phyloP scores from a whole-genome alignment of 75 land plant genomes.

The Selaginella tamariscina region DNA sequence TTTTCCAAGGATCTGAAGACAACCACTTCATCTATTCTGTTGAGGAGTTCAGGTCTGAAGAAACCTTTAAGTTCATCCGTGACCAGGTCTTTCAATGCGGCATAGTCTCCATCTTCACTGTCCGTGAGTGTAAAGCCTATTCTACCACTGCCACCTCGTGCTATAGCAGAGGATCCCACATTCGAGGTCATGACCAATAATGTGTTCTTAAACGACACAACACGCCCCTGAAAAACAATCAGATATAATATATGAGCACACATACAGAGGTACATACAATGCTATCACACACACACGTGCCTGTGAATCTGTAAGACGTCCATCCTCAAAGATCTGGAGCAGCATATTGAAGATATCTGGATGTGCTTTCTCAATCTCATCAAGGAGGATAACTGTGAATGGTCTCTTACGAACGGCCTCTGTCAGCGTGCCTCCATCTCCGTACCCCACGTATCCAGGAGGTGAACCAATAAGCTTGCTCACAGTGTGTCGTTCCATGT shows the following conservation, averaged over 20 bases:
- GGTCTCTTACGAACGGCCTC: conserved; percentile 84
- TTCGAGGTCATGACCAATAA: conserved; percentile 92
- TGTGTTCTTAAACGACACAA: conserved; percentile 79
- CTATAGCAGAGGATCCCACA: conserved; percentile 67
- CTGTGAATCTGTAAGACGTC: conserved; percentile 86
- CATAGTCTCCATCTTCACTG: conserved; percentile 38
- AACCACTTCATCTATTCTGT: conserved; percentile 87
- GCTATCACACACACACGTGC: conserved; percentile 29
- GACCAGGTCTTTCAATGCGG: conserved; percentile 54
- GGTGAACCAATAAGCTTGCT: conserved; percentile 94
- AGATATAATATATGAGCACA: background rate
- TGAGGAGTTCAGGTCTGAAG: conserved; percentile 85
- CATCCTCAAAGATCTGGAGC: conserved; percentile 93
- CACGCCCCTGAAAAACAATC: conserved; percentile 46
- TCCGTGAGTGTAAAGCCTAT: conserved; percentile 45
- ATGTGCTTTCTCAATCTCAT: conserved; percentile 97
- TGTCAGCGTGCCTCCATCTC: conserved; percentile 79
- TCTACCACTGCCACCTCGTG: conserved; percentile 44
- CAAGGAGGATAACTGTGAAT: conserved; percentile 75
- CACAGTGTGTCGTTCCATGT: conserved; percentile 92
- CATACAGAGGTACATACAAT: background rate
- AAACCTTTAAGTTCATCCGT: conserved; percentile 78
- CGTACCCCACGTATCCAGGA: conserved; percentile 93
- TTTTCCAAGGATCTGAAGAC: conserved; percentile 70
- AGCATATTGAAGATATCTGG: conserved; percentile 89